Evolutionary conservation across 2,329 filamentous ascomycete genomes (phyloP).

Genomic region (Ascochyta koolunga): DNA sequence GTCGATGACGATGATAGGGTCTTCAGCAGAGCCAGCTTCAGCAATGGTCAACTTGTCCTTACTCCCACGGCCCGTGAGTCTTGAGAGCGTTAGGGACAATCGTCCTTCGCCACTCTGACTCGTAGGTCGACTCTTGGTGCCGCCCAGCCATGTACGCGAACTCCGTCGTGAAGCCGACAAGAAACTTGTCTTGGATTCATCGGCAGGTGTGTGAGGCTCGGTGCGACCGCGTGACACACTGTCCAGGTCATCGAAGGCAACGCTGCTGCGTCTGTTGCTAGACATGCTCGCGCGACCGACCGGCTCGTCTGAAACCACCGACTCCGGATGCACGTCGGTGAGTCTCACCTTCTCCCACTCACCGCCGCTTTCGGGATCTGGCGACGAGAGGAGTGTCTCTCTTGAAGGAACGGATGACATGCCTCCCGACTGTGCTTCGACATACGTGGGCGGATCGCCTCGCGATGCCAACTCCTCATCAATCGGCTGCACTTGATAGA

Average conservation of each 20-base stretch:
- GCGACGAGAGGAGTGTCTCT: conserved; percentile 35
- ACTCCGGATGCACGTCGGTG: conserved; percentile 22
- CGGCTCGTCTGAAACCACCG: conserved; percentile 27
- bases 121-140: conserved; percentile 49
- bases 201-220: conserved; percentile 50
- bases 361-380: conserved; percentile 21
- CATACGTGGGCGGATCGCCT: conserved; percentile 51
- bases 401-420: conserved; percentile 33
- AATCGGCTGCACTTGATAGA: conserved; percentile 93
- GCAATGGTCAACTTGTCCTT: conserved; percentile 48
- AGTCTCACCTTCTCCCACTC: conserved; percentile 33
- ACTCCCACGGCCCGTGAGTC: conserved; percentile 50
- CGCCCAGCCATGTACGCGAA: conserved; percentile 39
- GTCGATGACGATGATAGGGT: conserved; percentile 39
- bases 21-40: conserved; percentile 27
- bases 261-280: conserved; percentile 48
- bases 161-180: conserved; percentile 42
- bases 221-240: conserved; percentile 40
- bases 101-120: conserved; percentile 50
- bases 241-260: conserved; percentile 49
- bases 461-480: conserved; percentile 64
- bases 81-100: conserved; percentile 50
- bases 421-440: conserved; percentile 36
- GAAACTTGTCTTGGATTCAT: conserved; percentile 48
- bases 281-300: conserved; percentile 44